Percentiles rank a stretch among this genome's conserved stretches.
phyloP scores from a whole-genome alignment of 1,139 yeast species.

The Saccharomycopsis hybrid region DNA sequence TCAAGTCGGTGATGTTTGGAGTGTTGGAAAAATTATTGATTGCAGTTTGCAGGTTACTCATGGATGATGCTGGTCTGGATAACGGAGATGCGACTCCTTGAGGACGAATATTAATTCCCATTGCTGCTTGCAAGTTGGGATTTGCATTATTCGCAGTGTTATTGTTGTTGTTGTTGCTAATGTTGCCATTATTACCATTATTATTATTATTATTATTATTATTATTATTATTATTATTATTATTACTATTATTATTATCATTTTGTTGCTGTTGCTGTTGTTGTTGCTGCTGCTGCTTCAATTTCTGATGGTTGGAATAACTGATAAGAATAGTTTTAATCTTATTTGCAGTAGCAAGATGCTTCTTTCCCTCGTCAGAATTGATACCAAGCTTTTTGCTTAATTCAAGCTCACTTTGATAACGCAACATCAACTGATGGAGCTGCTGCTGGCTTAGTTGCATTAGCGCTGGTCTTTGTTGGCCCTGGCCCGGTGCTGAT shows the following conservation, averaged over 20 bases:
- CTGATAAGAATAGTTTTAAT: constrained; percentile 12
- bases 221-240: constrained; percentile 3
- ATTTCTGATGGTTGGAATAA: constrained; percentile 22
- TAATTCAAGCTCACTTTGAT: constrained; percentile 26
- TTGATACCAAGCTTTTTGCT: constrained; percentile 23
- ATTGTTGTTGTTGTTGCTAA: too few relatives aligned
- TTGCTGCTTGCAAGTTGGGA: too few relatives aligned
- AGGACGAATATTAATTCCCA: too few relatives aligned
- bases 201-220: background rate
- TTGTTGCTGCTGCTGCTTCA: constrained; percentile 24
- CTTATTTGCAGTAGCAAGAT: constrained; percentile 13
- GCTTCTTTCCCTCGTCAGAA: constrained; percentile 27
- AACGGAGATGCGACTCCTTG: too few relatives aligned
- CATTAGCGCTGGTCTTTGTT: background rate
- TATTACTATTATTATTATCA: background rate
- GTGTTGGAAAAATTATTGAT: too few relatives aligned
- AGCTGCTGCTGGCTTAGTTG: constrained; percentile 14
- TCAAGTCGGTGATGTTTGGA: too few relatives aligned
- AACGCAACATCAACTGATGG: constrained; percentile 15
- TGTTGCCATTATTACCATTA: background rate
- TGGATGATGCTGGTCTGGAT: too few relatives aligned
- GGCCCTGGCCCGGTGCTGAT: background rate
- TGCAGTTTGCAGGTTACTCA: too few relatives aligned
- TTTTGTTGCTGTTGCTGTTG: constrained; percentile 22
- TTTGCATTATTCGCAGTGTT: too few relatives aligned